phyloP scores from a whole-genome alignment of 495 filamentous ascomycete genomes.

The Tuber magnatum region DNA sequence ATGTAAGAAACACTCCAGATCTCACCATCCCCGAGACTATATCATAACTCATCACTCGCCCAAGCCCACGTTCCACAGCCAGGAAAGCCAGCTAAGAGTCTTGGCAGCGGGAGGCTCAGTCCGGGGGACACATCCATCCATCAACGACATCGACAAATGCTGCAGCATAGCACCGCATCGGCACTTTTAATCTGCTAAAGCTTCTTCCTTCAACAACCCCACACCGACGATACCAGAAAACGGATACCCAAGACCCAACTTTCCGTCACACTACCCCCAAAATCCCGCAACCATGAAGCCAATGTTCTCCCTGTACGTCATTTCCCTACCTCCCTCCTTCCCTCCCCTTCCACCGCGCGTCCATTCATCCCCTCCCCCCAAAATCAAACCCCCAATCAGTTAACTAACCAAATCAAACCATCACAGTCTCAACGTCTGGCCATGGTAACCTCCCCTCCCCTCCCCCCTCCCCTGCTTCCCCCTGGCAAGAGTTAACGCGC shows the following conservation, averaged over 20 bases:
- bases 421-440: slow-evolving; percentile 31
- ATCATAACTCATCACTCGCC: not conserved
- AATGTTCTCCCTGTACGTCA: slow-evolving; percentile 38
- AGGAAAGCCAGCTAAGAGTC: not conserved
- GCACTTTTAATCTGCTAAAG: not conserved
- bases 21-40: not conserved
- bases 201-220: not conserved
- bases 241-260: not conserved
- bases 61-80: not conserved
- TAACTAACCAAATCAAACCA: not conserved
- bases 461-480: too few relatives aligned
- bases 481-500: slow-evolving; percentile 6
- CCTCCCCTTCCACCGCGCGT: not conserved
- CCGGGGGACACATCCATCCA: not conserved
- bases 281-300: slow-evolving; percentile 32
- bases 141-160: not conserved
- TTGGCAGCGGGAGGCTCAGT: not conserved
- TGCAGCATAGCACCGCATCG: not conserved
- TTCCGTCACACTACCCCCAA: not conserved
- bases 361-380: not conserved
- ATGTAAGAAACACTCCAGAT: not conserved
- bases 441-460: slow-evolving; percentile 21
- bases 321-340: not conserved
- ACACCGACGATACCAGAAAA: not conserved
- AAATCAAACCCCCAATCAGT: not conserved